Percentiles rank a stretch among this genome's conserved stretches.
Evolutionary conservation across 441 rosid genomes (phyloP).

Genomic region (Caryocar brasiliense): DNA sequence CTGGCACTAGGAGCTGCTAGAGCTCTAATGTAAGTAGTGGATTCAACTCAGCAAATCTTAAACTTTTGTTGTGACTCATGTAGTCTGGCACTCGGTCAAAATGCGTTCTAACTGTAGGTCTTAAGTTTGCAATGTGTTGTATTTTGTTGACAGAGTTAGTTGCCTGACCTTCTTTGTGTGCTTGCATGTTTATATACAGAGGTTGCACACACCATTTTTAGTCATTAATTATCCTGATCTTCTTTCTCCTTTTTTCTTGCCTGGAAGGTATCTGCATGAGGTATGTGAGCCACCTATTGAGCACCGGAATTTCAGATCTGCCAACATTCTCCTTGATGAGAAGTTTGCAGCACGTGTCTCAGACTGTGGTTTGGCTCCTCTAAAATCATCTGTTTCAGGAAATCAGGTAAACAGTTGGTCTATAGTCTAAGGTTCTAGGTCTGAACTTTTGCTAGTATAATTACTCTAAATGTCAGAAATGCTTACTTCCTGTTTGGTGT

Average conservation of each 20-base stretch:
- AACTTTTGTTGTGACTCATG: not conserved
- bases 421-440: not conserved
- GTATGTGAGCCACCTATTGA: constrained; percentile 66
- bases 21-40: constrained; percentile 67
- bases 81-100: not conserved
- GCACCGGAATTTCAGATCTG: constrained; percentile 66
- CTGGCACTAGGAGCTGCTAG: constrained; percentile 74
- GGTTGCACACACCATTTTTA: not conserved
- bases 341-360: constrained; percentile 55
- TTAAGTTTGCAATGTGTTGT: not conserved
- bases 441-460: not conserved
- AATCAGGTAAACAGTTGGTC: constrained; percentile 50
- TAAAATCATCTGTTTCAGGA: constrained; percentile 38
- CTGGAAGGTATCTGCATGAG: constrained; percentile 78
- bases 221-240: not conserved
- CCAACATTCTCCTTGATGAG: constrained; percentile 66
- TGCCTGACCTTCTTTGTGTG: constrained; percentile 2
- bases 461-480: not conserved
- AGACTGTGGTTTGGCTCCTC: constrained; percentile 66
- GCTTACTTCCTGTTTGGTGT: not conserved
- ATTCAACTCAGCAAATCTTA: not conserved
- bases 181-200: constrained; percentile 1
- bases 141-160: not conserved
- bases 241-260: constrained; percentile 4
- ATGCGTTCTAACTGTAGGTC: not conserved